Percentiles rank a stretch among this genome's conserved stretches.
These are phyloP conservation scores for Nakaseomyces bracarensis DNA, from an alignment of 1,139 yeast genomes.

Conservation along the genomic window DNA sequence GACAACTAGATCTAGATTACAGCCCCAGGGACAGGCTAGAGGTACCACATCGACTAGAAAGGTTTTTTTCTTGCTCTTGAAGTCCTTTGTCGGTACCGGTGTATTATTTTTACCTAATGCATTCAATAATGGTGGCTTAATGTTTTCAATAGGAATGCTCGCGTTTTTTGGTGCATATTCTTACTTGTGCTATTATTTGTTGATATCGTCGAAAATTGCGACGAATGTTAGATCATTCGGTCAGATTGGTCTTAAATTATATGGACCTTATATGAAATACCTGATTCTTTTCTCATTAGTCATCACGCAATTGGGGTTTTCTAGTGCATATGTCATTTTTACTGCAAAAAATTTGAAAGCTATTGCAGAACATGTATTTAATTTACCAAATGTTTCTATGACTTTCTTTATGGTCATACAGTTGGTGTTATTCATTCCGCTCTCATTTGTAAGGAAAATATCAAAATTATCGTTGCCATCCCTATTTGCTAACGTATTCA, in stretches of 20 bases:
- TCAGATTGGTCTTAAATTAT: slow-evolving; percentile 57
- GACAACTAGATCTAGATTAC: slow-evolving; percentile 10
- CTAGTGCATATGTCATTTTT: slow-evolving; percentile 67
- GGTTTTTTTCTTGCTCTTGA: slow-evolving; percentile 59
- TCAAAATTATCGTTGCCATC: slow-evolving; percentile 64
- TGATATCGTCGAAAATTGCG: slow-evolving; percentile 49
- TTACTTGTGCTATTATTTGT: slow-evolving; percentile 58
- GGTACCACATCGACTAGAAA: slow-evolving; percentile 63
- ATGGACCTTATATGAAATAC: slow-evolving; percentile 53
- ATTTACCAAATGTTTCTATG: slow-evolving; percentile 32
- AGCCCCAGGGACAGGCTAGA: slow-evolving; percentile 22
- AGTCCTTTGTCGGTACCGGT: slow-evolving; percentile 76
- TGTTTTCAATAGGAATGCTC: slow-evolving; percentile 47
- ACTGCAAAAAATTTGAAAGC: slow-evolving; percentile 62
- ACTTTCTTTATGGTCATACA: slow-evolving; percentile 45
- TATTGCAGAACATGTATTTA: slow-evolving; percentile 43
- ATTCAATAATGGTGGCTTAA: slow-evolving; percentile 63
- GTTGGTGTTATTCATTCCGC: slow-evolving; percentile 52
- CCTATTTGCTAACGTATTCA: slow-evolving; percentile 56
- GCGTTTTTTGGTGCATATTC: slow-evolving; percentile 57
- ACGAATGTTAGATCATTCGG: slow-evolving; percentile 64
- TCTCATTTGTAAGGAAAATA: slow-evolving; percentile 63
- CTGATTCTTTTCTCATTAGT: slow-evolving; percentile 55
- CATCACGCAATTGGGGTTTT: slow-evolving; percentile 67
- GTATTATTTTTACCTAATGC: slow-evolving; percentile 66